phyloP scores from a whole-genome alignment of 2,329 filamentous ascomycete species.

The Aspergillus amoenus region DNA sequence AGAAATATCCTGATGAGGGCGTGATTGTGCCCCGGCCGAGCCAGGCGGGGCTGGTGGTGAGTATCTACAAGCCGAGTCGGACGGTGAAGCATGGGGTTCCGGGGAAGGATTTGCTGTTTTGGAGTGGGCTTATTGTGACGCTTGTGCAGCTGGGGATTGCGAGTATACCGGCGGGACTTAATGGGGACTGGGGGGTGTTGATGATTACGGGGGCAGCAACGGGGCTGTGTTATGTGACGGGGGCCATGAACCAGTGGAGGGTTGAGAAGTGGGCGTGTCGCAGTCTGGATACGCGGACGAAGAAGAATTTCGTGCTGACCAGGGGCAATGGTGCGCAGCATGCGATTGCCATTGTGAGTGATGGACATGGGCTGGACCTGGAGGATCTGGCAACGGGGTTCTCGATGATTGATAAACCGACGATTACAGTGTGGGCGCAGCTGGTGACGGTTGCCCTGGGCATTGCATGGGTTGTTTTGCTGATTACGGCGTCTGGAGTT shows the following conservation, averaged over 20 bases:
- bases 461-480: constrained; percentile 41
- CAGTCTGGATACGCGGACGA: constrained; percentile 13
- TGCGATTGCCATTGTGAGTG: constrained; percentile 40
- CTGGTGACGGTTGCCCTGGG: constrained; percentile 26
- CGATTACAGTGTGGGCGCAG: constrained; percentile 17
- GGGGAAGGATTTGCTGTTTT: constrained; percentile 25
- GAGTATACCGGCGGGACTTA: constrained; percentile 32
- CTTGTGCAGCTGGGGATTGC: constrained; percentile 34
- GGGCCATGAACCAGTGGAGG: constrained; percentile 44
- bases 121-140: constrained; percentile 21
- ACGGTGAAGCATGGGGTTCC: constrained; percentile 16
- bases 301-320: constrained; percentile 38
- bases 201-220: constrained; percentile 42
- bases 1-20: constrained; percentile 5
- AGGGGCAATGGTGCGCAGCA: constrained; percentile 44
- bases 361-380: constrained; percentile 38
- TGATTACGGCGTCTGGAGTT: constrained; percentile 41
- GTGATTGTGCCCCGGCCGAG: constrained; percentile 14
- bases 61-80: constrained; percentile 24
- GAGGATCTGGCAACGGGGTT: constrained; percentile 41
- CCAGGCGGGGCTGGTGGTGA: constrained; percentile 26
- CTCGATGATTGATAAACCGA: constrained; percentile 13
- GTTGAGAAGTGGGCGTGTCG: constrained; percentile 47
- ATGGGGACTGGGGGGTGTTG: constrained; percentile 42
- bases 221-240: constrained; percentile 35